These are phyloP conservation scores for Lodderomyces orthopsilosis DNA, from an alignment of 1,139 yeast species.

Conservation along the genomic window DNA sequence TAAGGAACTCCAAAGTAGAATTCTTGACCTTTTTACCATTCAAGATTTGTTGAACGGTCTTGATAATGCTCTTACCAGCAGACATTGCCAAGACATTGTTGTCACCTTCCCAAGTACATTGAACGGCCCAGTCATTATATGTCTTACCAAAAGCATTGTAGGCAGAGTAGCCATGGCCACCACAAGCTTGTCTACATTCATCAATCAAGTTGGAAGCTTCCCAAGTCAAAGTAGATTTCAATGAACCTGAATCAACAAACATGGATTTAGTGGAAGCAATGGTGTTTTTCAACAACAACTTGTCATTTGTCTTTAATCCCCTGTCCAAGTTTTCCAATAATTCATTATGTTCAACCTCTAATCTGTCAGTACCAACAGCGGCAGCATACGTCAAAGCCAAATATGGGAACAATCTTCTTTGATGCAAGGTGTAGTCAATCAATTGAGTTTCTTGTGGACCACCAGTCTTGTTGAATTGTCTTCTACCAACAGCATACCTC, in stretches of 20 bases:
- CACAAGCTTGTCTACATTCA: slow-evolving; percentile 92
- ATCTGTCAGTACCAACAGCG: slow-evolving; percentile 68
- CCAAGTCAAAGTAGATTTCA: slow-evolving; percentile 92
- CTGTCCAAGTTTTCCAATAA: slow-evolving; percentile 56
- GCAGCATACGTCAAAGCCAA: slow-evolving; percentile 79
- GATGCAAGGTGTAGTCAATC: slow-evolving; percentile 83
- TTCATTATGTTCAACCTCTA: slow-evolving; percentile 50
- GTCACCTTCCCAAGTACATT: slow-evolving; percentile 98
- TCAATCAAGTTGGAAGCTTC: slow-evolving; percentile 74
- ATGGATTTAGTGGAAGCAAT: slow-evolving; percentile 69
- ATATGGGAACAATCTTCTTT: slow-evolving; percentile 77
- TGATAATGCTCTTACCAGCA: slow-evolving; percentile 74
- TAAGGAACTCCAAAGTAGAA: slow-evolving; percentile 16
- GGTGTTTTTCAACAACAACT: slow-evolving; percentile 42
- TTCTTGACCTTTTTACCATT: slow-evolving; percentile 14
- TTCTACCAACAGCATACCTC: slow-evolving; percentile 85
- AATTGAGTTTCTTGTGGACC: slow-evolving; percentile 54
- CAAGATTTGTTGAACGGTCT: slow-evolving; percentile 40
- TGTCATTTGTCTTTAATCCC: slow-evolving; percentile 46
- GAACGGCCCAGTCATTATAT: slow-evolving; percentile 89
- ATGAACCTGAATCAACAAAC: slow-evolving; percentile 83
- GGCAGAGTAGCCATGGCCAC: slow-evolving; percentile 93
- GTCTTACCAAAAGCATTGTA: slow-evolving; percentile 90
- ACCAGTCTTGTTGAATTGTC: slow-evolving; percentile 63
- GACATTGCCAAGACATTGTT: slow-evolving; percentile 82